Conservation (phyloP, 129 eudicot genomes). For the Apium graveolens region DNA sequence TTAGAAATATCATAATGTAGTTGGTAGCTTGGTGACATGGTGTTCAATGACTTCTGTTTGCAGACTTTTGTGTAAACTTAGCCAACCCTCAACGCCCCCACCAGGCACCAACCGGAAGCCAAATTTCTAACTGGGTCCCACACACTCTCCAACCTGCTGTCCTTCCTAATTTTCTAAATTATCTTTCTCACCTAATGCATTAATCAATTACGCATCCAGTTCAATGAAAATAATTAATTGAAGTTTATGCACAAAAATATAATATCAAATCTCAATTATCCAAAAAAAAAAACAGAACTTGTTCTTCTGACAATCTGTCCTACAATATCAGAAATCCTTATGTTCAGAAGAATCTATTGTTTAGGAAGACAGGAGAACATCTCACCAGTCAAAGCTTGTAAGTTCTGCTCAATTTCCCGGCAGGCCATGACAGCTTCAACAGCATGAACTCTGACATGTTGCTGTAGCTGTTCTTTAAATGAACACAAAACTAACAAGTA, state of each 20-base stretch:
- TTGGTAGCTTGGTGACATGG: constrained; percentile 27
- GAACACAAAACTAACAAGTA: constrained; percentile 81
- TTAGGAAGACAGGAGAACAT: neutral
- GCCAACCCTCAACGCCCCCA: constrained; percentile 39
- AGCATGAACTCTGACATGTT: constrained; percentile 98
- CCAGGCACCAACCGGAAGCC: constrained; percentile 41
- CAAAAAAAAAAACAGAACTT: neutral
- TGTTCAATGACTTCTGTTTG: constrained; percentile 21
- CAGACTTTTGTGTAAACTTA: neutral
- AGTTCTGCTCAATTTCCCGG: constrained; percentile 83
- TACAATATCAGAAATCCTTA: neutral
- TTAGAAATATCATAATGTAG: no score
- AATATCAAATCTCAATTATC: neutral
- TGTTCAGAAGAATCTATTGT: no score
- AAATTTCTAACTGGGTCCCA: constrained; percentile 26
- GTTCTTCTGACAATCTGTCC: neutral
- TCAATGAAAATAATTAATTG: neutral
- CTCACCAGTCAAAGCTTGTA: constrained; percentile 78
- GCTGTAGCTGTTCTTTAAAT: constrained; percentile 86
- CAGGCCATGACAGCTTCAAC: constrained; percentile 99
- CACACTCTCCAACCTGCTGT: constrained; percentile 27
- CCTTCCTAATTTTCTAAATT: constrained; percentile 13
- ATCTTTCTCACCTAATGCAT: constrained; percentile 18
- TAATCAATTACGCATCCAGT: constrained; percentile 11
- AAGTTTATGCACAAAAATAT: neutral